Percentiles rank a stretch among this genome's conserved stretches.
Conservation (phyloP, 2,329 filamentous ascomycete genomes). For the Aspergillus sp. region DNA sequence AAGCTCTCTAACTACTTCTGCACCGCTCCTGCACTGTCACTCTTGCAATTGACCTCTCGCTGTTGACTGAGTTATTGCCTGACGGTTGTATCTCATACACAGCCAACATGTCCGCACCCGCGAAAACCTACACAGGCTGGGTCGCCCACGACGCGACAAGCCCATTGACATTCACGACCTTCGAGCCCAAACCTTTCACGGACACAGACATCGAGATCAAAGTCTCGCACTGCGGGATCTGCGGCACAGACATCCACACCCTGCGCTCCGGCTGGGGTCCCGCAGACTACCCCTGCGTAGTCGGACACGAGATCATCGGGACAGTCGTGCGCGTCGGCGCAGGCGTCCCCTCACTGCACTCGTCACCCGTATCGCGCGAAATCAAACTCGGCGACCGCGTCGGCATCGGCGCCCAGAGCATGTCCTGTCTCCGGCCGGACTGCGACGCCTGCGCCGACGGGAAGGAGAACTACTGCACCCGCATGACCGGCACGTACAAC, state of each 20-base stretch:
- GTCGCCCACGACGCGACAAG: constrained; percentile 27
- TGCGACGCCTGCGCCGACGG: constrained; percentile 33
- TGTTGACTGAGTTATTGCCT: too few relatives aligned
- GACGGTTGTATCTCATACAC: not conserved
- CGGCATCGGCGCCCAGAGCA: constrained; percentile 52
- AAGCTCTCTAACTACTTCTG: too few relatives aligned
- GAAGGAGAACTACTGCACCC: constrained; percentile 33
- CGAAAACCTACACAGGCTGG: constrained; percentile 32
- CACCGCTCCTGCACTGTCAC: too few relatives aligned
- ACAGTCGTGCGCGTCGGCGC: constrained; percentile 47
- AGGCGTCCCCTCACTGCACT: constrained; percentile 17
- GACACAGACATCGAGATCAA: constrained; percentile 59
- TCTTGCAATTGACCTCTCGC: constrained; percentile 1
- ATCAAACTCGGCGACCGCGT: constrained; percentile 56
- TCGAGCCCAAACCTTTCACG: constrained; percentile 36
- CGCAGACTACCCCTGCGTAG: constrained; percentile 40
- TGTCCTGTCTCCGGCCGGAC: constrained; percentile 41
- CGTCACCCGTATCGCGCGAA: constrained; percentile 14
- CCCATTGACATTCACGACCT: constrained; percentile 25
- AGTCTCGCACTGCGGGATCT: constrained; percentile 58
- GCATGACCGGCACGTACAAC: constrained; percentile 30
- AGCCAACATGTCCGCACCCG: constrained; percentile 3
- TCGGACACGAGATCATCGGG: constrained; percentile 59
- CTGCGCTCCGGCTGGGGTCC: constrained; percentile 43
- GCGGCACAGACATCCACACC: constrained; percentile 53